Evolutionary conservation across 805 yeast genomes (phyloP), one percentile per base, ranked within the genome.

Genomic region (Alloascoidea hylecoeti): DNA sequence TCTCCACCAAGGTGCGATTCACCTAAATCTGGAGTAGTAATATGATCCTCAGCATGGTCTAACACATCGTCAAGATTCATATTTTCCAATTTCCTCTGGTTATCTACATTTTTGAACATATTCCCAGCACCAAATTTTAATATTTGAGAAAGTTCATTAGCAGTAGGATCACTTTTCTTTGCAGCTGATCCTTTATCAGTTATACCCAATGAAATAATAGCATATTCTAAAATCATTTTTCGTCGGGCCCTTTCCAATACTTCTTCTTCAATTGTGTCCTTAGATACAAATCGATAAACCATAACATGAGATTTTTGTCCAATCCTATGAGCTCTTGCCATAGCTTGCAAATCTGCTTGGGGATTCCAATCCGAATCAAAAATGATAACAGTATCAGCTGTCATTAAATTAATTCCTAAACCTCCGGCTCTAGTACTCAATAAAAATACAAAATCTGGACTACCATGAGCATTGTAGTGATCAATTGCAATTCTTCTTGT

Each of bases 331-430:
- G 98, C 98, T 60, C 98, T 76, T 0, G 98, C 98, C 98, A 92
- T 92, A 1, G 98, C 98, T 60, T 92, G 98, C 50, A 92, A 66
- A 68, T 92, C 98, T 0, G 98, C 98, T 57, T 92, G 98, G 0
- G 98, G 98, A 54, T 92, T 92, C 98, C 98, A 92, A 62, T 92
- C 98, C 3, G 95, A 84, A 59, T 92, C 98, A 60, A 92, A 92
- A 33, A 92, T 89, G 48, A 92, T 84, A 18, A 92, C 99, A 4
- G 99, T 92, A 53, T 92, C 99, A 3, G 99, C 99, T 4, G 98
- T 92, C 98, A 92, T 92, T 55, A 92, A 67, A 56, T 92, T 92
- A 55, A 92, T 92, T 60, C 99, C 99, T 43, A 92, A 67, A 39
- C 99, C 99, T 64, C 99, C 99, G 12, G 99, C 99, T 64, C 99